Conservation (phyloP, 2,329 filamentous ascomycete genomes). For the Aspergillus glaucus region DNA sequence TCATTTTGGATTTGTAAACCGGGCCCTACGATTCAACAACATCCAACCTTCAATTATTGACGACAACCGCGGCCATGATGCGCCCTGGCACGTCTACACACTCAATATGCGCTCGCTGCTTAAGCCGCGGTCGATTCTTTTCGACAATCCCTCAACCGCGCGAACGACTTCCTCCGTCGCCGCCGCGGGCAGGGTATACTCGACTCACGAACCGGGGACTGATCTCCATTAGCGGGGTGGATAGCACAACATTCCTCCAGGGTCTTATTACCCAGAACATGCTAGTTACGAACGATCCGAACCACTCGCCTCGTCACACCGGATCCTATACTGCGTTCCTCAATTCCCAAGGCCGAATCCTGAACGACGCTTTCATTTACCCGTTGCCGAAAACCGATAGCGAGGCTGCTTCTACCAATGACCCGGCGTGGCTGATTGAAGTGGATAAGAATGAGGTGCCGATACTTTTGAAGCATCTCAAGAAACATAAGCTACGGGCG, state of each 20-base stretch:
- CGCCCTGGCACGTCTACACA: constrained; percentile 17
- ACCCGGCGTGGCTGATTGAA: constrained; percentile 65
- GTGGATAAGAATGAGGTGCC: constrained; percentile 64
- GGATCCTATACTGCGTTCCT: constrained; percentile 80
- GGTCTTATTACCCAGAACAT: constrained; percentile 76
- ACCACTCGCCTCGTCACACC: constrained; percentile 27
- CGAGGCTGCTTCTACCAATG: constrained; percentile 14
- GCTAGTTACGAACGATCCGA: constrained; percentile 39
- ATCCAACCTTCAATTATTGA: neutral
- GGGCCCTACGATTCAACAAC: constrained; percentile 4
- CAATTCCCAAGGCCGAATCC: constrained; percentile 73
- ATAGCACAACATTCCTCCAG: constrained; percentile 79
- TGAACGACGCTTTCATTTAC: constrained; percentile 90
- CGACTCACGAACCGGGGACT: constrained; percentile 66
- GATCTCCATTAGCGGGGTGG: constrained; percentile 70
- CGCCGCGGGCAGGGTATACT: constrained; percentile 42
- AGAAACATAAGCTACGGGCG: constrained; percentile 76
- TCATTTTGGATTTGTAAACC: constrained; percentile 23
- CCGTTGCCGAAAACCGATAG: constrained; percentile 42
- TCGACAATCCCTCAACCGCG: constrained; percentile 20
- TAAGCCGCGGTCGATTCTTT: constrained; percentile 21
- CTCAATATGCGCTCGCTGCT: constrained; percentile 25
- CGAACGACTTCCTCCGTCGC: constrained; percentile 23
- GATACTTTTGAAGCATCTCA: constrained; percentile 63
- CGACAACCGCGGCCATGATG: constrained; percentile 22